Conservation (phyloP, 2,329 filamentous ascomycete species). For the Onygena corvina region DNA sequence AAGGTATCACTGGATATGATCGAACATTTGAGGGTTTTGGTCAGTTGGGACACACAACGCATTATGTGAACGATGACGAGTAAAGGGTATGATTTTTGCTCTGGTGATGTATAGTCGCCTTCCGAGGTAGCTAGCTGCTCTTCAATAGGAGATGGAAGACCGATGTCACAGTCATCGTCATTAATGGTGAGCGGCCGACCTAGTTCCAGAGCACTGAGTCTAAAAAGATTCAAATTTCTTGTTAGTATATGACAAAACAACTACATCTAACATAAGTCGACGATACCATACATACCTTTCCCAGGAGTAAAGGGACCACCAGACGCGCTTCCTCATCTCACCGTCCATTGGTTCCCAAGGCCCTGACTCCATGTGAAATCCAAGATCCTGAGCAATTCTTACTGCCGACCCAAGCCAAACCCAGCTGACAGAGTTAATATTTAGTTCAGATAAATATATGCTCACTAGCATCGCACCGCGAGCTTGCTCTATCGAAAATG, state of each 20-base stretch:
- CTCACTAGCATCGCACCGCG: constrained; percentile 60
- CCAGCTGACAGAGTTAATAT: constrained; percentile 74
- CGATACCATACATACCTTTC: constrained; percentile 50
- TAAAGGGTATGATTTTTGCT: constrained; percentile 55
- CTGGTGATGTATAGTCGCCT: constrained; percentile 33
- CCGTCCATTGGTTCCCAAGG: constrained; percentile 63
- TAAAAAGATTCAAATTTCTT: constrained; percentile 26
- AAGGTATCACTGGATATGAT: constrained; percentile 56
- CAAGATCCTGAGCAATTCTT: constrained; percentile 69
- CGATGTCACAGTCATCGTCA: constrained; percentile 77
- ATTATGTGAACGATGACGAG: constrained; percentile 71
- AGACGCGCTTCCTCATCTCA: constrained; percentile 76
- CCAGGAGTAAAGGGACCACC: constrained; percentile 89
- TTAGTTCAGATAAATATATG: constrained; percentile 73
- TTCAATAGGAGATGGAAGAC: constrained; percentile 65
- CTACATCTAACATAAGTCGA: neutral
- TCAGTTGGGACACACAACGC: constrained; percentile 61
- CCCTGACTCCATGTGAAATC: constrained; percentile 63
- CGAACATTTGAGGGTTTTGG: constrained; percentile 56
- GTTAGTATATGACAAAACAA: neutral
- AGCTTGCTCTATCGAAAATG: constrained; percentile 62
- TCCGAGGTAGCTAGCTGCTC: constrained; percentile 51
- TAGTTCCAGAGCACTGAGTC: constrained; percentile 63
- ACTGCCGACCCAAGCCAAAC: constrained; percentile 73
- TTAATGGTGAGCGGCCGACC: constrained; percentile 71